Base-by-base conservation (phyloP, 1,284 basidiomycete species). In the Tausonia pullulans region DNA sequence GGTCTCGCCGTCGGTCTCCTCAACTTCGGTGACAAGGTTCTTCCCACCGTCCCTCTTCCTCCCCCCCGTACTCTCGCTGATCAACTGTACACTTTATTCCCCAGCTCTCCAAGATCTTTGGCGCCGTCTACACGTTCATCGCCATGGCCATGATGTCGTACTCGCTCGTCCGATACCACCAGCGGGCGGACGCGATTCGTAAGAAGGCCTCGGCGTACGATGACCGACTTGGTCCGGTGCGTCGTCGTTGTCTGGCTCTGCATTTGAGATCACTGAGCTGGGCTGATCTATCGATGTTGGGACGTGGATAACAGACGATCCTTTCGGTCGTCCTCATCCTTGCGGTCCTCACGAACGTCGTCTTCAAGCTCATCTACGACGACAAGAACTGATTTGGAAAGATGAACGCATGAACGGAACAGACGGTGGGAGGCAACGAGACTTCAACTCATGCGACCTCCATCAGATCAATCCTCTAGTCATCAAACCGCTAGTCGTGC, bases 61-160 rank as follows among this genome's bases (percentile, higher is more conserved):
- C 39, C 5, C 51, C 40, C 43, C n/a, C 2, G 14, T 40, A 9
- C 43, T 43, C n/a, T 58, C 14, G 48, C 27, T 16, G 14, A 10
- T 43, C 60, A 13, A 43, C 39, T 44, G 5, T 10, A 51, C 40
- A 49, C 40, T 13, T 13, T 45, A 44, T 14, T 10, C 2, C 58
- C 8, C 49, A 63, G 45, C 73, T 76, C 48, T 74, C 75, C 52
- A 74, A 74, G 70, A 78, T 78, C 67, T 74, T 74, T 9, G 77
- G 76, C 11, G 76, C 74, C 10, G 74, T 77, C 71, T 78, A 77
- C 70, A 78, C 77, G 10, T 70, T 76, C 63, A 76, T 78, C 63
- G 94, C 95, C 52, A 90, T 97, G 85, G 89, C 85, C 11, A 92
- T 97, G 69, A 98, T 98, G 95, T 75, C 92, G 45, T 98, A 97